Conservation (phyloP, 805 yeast genomes). For the Debaryomyces hansenii region DNA sequence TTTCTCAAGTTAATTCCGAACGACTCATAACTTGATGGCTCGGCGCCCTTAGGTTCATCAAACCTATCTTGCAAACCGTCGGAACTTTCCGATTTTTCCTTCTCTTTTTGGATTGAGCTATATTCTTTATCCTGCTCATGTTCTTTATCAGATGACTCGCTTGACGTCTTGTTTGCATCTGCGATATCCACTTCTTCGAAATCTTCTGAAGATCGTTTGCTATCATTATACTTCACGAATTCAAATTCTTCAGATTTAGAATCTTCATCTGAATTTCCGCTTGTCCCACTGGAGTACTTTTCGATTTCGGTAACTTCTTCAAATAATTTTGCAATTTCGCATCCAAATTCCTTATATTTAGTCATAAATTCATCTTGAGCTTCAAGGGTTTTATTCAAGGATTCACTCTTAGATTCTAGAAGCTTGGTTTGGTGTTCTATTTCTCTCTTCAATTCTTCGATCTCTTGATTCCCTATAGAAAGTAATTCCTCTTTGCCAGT, state of each 20-base stretch:
- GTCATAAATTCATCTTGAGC: too few relatives aligned
- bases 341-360: background rate
- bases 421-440: background rate
- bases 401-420: background rate
- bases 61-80: too few relatives aligned
- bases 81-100: too few relatives aligned
- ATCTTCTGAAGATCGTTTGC: background rate
- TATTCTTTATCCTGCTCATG: too few relatives aligned
- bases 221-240: background rate
- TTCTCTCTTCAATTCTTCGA: background rate
- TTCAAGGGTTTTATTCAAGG: background rate
- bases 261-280: background rate
- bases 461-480: background rate
- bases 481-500: too few relatives aligned
- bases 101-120: too few relatives aligned
- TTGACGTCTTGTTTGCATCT: too few relatives aligned
- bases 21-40: too few relatives aligned
- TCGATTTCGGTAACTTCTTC: background rate
- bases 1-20: too few relatives aligned
- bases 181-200: background rate
- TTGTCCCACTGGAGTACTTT: background rate
- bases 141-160: background rate
- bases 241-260: slow-evolving; percentile 5
- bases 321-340: background rate
- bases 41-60: too few relatives aligned